Conservation (phyloP, 1,284 basidiomycete genomes). For the Ustilago crameri region DNA sequence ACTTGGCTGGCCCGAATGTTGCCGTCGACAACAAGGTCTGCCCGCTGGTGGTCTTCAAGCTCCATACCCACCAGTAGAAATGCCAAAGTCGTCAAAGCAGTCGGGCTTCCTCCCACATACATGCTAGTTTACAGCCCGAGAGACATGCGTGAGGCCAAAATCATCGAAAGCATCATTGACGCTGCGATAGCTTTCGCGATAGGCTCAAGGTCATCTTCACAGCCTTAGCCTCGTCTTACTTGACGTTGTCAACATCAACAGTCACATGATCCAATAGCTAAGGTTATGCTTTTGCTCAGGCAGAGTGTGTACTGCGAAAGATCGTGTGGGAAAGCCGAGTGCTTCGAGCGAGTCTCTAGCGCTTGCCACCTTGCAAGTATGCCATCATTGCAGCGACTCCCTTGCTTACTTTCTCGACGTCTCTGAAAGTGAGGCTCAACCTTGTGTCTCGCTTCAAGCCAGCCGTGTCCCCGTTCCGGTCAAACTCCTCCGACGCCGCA, state of each 20-base stretch:
- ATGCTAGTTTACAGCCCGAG: conserved; percentile 47
- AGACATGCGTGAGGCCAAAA: conserved; percentile 33
- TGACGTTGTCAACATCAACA: neutral
- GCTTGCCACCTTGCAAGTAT: conserved; percentile 38
- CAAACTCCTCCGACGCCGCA: conserved; percentile 69
- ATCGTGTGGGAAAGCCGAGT: neutral
- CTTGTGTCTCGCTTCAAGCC: conserved; percentile 74
- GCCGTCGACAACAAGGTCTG: conserved; percentile 6
- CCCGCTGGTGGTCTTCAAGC: conserved; percentile 34
- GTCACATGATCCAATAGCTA: too few relatives aligned
- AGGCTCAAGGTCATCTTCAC: conserved; percentile 15
- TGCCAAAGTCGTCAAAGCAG: conserved; percentile 11
- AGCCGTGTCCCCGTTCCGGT: conserved; percentile 11
- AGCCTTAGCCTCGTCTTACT: neutral
- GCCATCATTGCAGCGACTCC: conserved; percentile 54
- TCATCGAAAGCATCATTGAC: conserved; percentile 33
- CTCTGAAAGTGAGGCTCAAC: conserved; percentile 87
- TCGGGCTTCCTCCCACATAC: conserved; percentile 54
- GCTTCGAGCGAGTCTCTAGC: neutral
- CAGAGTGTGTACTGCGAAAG: neutral
- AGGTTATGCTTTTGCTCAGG: neutral
- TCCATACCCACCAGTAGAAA: conserved; percentile 12
- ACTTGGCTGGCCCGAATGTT: conserved; percentile 23
- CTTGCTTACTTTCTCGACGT: conserved; percentile 72
- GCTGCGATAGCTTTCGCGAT: conserved; percentile 39